phyloP scores from a whole-genome alignment of 371 early-diverging fungal species.

The Phascolomyces articulosus region DNA sequence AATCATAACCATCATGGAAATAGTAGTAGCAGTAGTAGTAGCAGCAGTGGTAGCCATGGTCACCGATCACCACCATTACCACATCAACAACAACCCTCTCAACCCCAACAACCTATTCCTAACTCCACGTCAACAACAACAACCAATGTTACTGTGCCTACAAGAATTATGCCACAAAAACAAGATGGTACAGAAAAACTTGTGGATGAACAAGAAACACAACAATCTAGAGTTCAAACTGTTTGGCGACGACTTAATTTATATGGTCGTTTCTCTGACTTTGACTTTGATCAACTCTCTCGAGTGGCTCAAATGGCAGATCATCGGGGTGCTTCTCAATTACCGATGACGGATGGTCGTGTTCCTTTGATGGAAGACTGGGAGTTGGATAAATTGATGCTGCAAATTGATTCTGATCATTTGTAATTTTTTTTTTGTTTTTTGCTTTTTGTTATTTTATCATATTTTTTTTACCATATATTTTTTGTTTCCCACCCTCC shows the following conservation, averaged over 20 bases:
- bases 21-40: constrained; percentile 7
- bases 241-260: constrained; percentile 20
- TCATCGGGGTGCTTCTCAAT: not conserved
- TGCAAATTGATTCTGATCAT: constrained; percentile 18
- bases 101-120: not conserved
- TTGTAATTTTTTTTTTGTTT: constrained; percentile 4
- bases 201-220: constrained; percentile 2
- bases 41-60: constrained; percentile 3
- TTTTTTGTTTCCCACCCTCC: constrained; percentile 2
- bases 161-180: not conserved
- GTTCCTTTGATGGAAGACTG: constrained; percentile 23
- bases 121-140: not conserved
- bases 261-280: constrained; percentile 21
- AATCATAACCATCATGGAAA: not conserved
- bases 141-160: not conserved
- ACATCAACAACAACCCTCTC: not conserved
- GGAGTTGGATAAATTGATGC: constrained; percentile 29
- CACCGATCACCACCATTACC: not conserved
- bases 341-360: constrained; percentile 1
- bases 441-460: not conserved
- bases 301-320: constrained; percentile 18
- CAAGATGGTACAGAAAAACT: constrained; percentile 7
- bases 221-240: constrained; percentile 7
- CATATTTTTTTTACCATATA: not conserved
- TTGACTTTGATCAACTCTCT: constrained; percentile 18